Percentiles rank a stretch among this genome's conserved stretches.
Conservation (phyloP, 2,329 filamentous ascomycete genomes). For the Helicocarpus griseus region DNA sequence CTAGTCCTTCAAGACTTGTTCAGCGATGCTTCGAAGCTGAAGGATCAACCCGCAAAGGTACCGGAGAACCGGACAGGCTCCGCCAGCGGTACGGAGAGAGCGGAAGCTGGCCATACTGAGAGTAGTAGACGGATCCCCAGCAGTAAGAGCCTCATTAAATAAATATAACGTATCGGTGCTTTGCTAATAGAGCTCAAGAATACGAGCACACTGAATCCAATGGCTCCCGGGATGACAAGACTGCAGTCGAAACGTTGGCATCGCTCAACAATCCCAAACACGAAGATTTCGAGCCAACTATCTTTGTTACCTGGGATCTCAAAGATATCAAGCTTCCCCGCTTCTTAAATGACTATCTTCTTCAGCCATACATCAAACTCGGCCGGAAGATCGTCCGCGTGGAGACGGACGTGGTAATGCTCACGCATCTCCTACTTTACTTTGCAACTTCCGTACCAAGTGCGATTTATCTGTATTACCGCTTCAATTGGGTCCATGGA, state of each 20-base stretch:
- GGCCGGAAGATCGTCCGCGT: slow-evolving; percentile 51
- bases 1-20: slow-evolving; percentile 31
- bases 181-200: slow-evolving; percentile 1
- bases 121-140: background rate
- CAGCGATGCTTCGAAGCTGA: slow-evolving; percentile 18
- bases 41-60: slow-evolving; percentile 1
- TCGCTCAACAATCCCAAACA: slow-evolving; percentile 41
- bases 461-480: slow-evolving; percentile 53
- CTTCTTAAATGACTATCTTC: slow-evolving; percentile 39
- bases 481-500: slow-evolving; percentile 60
- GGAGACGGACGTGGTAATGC: slow-evolving; percentile 65
- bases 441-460: slow-evolving; percentile 60
- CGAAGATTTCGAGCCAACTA: slow-evolving; percentile 44
- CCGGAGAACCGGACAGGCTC: slow-evolving; percentile 1
- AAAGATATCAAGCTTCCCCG: slow-evolving; percentile 33
- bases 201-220: background rate
- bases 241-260: slow-evolving; percentile 36
- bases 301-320: slow-evolving; percentile 45
- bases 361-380: slow-evolving; percentile 51
- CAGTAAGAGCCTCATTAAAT: background rate
- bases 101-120: background rate
- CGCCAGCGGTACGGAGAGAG: background rate
- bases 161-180: background rate
- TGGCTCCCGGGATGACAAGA: slow-evolving; percentile 12
- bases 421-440: slow-evolving; percentile 67